A percentile compares a stretch with the other conserved stretches of the same genome.
These are phyloP conservation scores for Priceomyces medius DNA, from an alignment of 805 yeast genomes.

Conservation along the genomic window DNA sequence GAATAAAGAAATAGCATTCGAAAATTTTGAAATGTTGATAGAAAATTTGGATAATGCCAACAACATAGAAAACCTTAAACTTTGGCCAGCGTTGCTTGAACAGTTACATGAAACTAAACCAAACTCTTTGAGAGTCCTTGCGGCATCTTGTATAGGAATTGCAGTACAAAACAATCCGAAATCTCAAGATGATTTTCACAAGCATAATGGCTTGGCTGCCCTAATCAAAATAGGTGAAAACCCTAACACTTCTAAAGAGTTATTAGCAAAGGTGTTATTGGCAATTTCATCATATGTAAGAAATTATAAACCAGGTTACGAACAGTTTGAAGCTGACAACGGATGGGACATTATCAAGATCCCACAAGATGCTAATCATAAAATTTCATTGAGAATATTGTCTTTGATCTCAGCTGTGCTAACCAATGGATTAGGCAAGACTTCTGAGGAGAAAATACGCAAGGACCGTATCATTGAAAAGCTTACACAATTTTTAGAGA, in stretches of 20 bases:
- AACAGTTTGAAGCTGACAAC: conserved; percentile 49
- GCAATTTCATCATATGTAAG: conserved; percentile 75
- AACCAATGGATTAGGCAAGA: conserved; percentile 48
- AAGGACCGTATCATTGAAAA: conserved; percentile 30
- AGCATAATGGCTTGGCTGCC: conserved; percentile 47
- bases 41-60: conserved; percentile 95
- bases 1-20: conserved; percentile 72
- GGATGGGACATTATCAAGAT: conserved; percentile 63
- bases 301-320: conserved; percentile 59
- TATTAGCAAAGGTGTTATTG: conserved; percentile 65
- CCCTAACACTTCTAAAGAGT: conserved; percentile 20
- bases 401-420: conserved; percentile 60
- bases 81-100: conserved; percentile 73
- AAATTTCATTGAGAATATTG: conserved; percentile 51
- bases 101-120: conserved; percentile 44
- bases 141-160: conserved; percentile 78
- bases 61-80: conserved; percentile 75
- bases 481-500: conserved; percentile 29
- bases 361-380: conserved; percentile 28
- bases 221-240: conserved; percentile 44
- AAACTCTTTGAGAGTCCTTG: conserved; percentile 49
- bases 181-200: conserved; percentile 65
- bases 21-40: conserved; percentile 88
- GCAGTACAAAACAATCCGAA: conserved; percentile 89
- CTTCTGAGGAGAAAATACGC: conserved; percentile 39